Conservation (phyloP, 2,329 filamentous ascomycete genomes). For the Nigrospora oryzae region DNA sequence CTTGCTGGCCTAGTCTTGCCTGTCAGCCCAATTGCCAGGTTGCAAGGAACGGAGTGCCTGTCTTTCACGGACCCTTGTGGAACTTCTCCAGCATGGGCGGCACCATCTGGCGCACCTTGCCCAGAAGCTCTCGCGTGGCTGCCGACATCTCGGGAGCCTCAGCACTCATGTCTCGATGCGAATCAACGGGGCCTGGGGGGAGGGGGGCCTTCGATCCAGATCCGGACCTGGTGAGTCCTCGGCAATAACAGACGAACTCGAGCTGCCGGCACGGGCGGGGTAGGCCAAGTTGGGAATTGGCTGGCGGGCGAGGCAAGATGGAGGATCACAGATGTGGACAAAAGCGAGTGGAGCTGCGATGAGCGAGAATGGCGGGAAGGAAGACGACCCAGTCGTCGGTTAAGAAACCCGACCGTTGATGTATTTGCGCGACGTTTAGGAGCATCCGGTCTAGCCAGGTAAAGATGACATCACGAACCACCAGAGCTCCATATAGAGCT, state of each 20-base stretch:
- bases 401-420: no score
- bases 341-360: no score
- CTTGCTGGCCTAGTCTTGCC: constrained; percentile 66
- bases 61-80: constrained; percentile 67
- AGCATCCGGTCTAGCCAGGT: not conserved
- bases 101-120: constrained; percentile 79
- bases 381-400: no score
- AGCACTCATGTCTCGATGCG: not conserved
- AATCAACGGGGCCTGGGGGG: no score
- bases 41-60: not conserved
- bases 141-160: constrained; percentile 47
- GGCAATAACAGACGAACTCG: no score
- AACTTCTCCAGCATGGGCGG: constrained; percentile 93
- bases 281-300: no score
- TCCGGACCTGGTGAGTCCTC: no score
- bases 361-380: no score
- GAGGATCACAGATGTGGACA: no score
- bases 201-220: no score
- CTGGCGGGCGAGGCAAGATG: no score
- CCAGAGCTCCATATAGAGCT: constrained; percentile 2
- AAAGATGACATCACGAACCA: constrained; percentile 5
- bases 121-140: constrained; percentile 65
- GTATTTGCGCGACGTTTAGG: not conserved
- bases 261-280: no score
- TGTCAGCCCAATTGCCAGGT: not conserved